Evolutionary conservation across 306 rosid genomes (phyloP).

Genomic region (Citrullus mucosospermus): DNA sequence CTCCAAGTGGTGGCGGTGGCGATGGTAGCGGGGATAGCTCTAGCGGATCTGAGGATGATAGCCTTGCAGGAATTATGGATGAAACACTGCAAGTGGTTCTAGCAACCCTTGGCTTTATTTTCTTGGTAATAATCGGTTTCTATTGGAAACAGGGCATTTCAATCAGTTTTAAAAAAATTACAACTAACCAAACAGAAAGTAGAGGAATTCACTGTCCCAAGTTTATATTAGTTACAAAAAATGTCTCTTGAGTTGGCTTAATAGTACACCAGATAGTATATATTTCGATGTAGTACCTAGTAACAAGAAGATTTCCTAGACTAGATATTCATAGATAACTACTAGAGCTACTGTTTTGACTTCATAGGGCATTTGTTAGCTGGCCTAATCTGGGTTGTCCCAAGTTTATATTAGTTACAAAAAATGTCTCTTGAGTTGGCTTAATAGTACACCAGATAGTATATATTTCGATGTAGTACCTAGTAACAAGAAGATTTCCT

Average conservation of each 20-base stretch:
- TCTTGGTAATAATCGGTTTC: conserved; percentile 33
- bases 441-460: not conserved
- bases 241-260: not conserved
- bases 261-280: not conserved
- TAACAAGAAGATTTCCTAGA: not conserved
- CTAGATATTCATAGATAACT: not conserved
- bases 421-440: not conserved
- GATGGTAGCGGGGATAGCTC: conserved; percentile 22
- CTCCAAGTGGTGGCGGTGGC: conserved; percentile 17
- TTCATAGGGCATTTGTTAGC: not conserved
- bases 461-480: not conserved
- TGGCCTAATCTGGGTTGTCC: too few species aligned
- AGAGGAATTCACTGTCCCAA: not conserved
- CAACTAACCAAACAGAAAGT: not conserved
- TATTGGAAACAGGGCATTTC: not conserved
- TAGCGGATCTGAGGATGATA: conserved; percentile 50
- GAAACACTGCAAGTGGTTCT: conserved; percentile 60
- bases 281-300: not conserved
- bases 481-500: not conserved
- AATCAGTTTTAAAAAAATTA: not conserved
- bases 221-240: not conserved
- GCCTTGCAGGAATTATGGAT: conserved; percentile 32
- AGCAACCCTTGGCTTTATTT: conserved; percentile 56
- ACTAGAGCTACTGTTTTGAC: not conserved
- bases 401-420: not conserved